These are phyloP conservation scores for Zymoseptoria crescenta DNA, from an alignment of 2,329 filamentous ascomycete genomes.

Conservation along the genomic window DNA sequence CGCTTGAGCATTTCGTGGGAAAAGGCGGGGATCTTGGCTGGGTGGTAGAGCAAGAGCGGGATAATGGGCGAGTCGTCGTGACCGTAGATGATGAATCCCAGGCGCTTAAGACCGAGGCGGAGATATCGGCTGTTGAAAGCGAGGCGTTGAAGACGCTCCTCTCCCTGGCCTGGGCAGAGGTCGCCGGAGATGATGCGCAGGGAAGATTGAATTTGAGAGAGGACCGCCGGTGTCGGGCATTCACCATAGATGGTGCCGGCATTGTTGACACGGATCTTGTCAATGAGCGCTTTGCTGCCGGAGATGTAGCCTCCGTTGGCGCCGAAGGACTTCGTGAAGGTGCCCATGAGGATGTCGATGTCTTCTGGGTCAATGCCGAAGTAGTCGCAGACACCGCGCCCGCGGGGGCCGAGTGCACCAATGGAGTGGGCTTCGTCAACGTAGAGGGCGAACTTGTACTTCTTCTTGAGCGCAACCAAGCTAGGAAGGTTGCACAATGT, in stretches of 20 bases:
- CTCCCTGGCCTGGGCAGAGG: constrained; percentile 78
- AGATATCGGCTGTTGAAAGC: constrained; percentile 98
- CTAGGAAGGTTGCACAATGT: constrained; percentile 97
- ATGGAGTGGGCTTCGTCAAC: constrained; percentile 96
- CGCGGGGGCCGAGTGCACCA: constrained; percentile 79
- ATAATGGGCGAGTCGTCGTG: constrained; percentile 98
- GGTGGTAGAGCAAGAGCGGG: constrained; percentile 88
- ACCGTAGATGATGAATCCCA: constrained; percentile 93
- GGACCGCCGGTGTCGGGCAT: constrained; percentile 74
- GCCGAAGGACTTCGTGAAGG: constrained; percentile 94
- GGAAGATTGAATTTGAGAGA: constrained; percentile 83
- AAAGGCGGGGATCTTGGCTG: constrained; percentile 98
- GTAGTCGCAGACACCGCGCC: constrained; percentile 94
- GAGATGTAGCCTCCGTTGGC: constrained; percentile 96
- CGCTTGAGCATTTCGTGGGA: constrained; percentile 97
- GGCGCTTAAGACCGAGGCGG: constrained; percentile 90
- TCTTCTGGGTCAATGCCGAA: constrained; percentile 82
- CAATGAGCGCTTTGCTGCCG: constrained; percentile 80
- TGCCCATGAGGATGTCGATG: constrained; percentile 96
- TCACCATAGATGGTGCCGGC: constrained; percentile 82
- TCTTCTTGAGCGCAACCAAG: constrained; percentile 76
- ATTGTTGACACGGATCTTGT: constrained; percentile 81
- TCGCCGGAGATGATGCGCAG: constrained; percentile 86
- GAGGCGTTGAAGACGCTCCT: constrained; percentile 89
- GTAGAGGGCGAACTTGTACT: constrained; percentile 95